Base-by-base conservation (phyloP, 1,139 yeast species). In the Pichia kudriavzevii region DNA sequence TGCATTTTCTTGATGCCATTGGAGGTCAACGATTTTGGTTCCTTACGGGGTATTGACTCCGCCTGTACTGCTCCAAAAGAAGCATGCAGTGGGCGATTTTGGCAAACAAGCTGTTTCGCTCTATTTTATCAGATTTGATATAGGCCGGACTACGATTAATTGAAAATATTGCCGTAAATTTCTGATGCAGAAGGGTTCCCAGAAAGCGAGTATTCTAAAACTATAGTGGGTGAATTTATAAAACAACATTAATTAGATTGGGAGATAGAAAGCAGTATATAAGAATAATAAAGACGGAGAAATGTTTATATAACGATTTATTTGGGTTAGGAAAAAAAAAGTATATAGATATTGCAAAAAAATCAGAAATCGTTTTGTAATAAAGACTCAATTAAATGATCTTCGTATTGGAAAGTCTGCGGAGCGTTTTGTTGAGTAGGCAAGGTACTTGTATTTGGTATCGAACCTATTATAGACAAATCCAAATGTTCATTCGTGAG, bases 1-100 rank as follows among this genome's bases (percentile, higher is more conserved):
- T 40, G 19, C 49, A 49, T 35, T 46, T 48, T 28, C 46, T 28
- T 7, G 7, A 8, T 15, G 4, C n/a, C 12, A 28, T 13, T 28
- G 19, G 16, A 4, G 24, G 12, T 6, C 4, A 16, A 17, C 12
- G 4, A 11, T 6, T n/a, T 13, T 26, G 28, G 14, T 26, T n/a
- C n/a, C 7, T n/a, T 22, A n/a, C 14, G 12, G 12, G 11, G 25
- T n/a, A n/a, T n/a, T n/a, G n/a, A n/a, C n/a, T n/a, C n/a, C n/a
- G n/a, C n/a, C n/a, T n/a, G n/a, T n/a, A n/a, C n/a, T n/a, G n/a
- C n/a, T n/a, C n/a, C n/a, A n/a, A n/a, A n/a, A n/a, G n/a, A n/a
- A n/a, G n/a, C n/a, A n/a, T n/a, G n/a, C n/a, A n/a, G n/a, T n/a
- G n/a, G n/a, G n/a, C n/a, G n/a, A n/a, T n/a, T n/a, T n/a, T n/a